Base-by-base conservation (phyloP, 169 alveolate species). In the Plasmodium gallinaceum region DNA sequence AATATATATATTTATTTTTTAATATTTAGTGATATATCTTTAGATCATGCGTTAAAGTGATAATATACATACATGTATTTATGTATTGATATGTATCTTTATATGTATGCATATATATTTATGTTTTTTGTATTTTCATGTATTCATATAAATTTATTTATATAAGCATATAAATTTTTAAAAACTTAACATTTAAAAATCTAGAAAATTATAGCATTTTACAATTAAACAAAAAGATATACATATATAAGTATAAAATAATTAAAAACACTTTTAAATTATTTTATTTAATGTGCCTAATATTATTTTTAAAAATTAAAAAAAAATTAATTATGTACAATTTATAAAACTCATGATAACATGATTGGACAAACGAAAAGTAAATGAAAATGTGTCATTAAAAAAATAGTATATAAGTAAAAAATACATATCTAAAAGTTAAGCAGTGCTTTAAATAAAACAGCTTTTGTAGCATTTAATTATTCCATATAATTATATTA, bases 361-460 rank as follows among this genome's bases (percentile, higher is more conserved):
- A 60, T 74, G 45, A 74, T 74, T 74, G 88, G 88, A 74, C 88
- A 74, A 74, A 74, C 71, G 60, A 58, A 60, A 9, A 51, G 52
- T 52, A 72, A 16, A 18, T 51, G 52, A 20, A 54, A 51, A 73
- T 74, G 18, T 43, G 58, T 46, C 10, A 54, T 18, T 18, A 54
- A 54, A 54, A 54, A n/a, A 54, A 12, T 2, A 54, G 12, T 16
- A 54, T 2, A 4, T 7, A n/a, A 54, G n/a, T n/a, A 54, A 54
- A 54, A 54, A 54, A 16, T 54, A 61, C 43, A 61, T 60, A 61
- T 61, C 70, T 24, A 61, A n/a, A 18, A 61, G 37, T 61, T 61
- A 22, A 18, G 5, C 70, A 61, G 46, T 24, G 48, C 70, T 61
- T 61, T 61, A 61, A 61, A 24, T 26, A 18, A 61, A 61, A 24